These are phyloP conservation scores for Fusarium praegraminearum DNA, from an alignment of 2,329 filamentous ascomycete species.

Conservation along the genomic window DNA sequence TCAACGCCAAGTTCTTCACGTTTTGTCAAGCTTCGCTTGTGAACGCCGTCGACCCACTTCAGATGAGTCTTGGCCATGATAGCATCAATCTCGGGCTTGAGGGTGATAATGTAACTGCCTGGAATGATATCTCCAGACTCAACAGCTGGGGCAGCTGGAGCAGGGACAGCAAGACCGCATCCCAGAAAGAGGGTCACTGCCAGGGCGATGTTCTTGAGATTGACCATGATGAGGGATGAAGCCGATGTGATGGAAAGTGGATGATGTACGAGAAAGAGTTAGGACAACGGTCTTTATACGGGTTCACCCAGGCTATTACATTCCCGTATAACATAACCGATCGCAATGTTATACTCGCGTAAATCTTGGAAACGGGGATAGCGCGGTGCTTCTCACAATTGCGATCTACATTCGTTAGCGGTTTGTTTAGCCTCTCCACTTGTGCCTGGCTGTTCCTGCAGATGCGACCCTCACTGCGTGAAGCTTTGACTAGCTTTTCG, in stretches of 20 bases:
- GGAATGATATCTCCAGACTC: slow-evolving; percentile 43
- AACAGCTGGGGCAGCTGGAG: background rate
- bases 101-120: slow-evolving; percentile 69
- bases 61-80: slow-evolving; percentile 61
- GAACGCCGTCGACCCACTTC: slow-evolving; percentile 60
- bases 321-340: background rate
- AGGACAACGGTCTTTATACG: background rate
- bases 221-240: slow-evolving; percentile 10
- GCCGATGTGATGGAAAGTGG: background rate
- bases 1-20: slow-evolving; percentile 53
- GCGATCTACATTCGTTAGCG: slow-evolving; percentile 2
- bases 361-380: background rate
- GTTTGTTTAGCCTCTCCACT: slow-evolving; percentile 1
- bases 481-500: background rate
- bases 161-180: slow-evolving; percentile 14
- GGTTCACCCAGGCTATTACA: background rate
- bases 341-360: background rate
- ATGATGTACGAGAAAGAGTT: background rate
- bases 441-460: background rate
- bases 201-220: background rate
- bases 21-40: slow-evolving; percentile 64
- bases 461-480: background rate
- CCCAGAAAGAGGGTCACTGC: slow-evolving; percentile 13
- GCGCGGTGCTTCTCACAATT: background rate
- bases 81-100: slow-evolving; percentile 58